Percentiles rank a stretch among this genome's conserved stretches.
Evolutionary conservation across 352 stramenopile genomes (phyloP).

Genomic region (Blastocystis hominis): DNA sequence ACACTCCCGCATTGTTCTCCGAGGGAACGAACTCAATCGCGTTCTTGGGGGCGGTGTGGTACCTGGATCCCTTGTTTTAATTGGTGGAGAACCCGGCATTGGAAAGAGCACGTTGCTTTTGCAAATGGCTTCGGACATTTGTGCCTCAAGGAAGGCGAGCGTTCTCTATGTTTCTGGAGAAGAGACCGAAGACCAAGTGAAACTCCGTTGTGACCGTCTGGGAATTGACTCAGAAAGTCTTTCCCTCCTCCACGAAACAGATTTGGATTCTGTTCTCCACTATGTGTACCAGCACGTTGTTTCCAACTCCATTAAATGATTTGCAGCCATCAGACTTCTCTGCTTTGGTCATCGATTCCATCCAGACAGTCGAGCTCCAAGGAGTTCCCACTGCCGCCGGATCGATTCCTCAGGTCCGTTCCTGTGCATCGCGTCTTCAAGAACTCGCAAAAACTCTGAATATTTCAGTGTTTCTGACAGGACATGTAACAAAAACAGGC

Average conservation of each 20-base stretch:
- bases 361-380: conserved; percentile 33
- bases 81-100: conserved; percentile 53
- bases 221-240: not conserved
- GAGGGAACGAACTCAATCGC: conserved; percentile 40
- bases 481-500: conserved; percentile 54
- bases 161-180: conserved; percentile 56
- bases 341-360: conserved; percentile 37
- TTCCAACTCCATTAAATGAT: not conserved
- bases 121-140: conserved; percentile 32
- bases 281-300: not conserved
- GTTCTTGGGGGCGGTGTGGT: conserved; percentile 55
- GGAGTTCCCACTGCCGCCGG: conserved; percentile 2
- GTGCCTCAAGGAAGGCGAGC: not conserved
- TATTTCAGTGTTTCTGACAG: conserved; percentile 26
- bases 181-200: conserved; percentile 52
- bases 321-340: not conserved
- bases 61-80: conserved; percentile 24
- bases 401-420: conserved; percentile 2
- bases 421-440: conserved; percentile 42
- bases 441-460: conserved; percentile 47
- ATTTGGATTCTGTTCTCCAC: conserved; percentile 26
- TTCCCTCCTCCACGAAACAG: conserved; percentile 46
- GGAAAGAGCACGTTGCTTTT: conserved; percentile 52
- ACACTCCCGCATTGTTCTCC: conserved; percentile 12
- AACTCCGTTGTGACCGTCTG: conserved; percentile 47